phyloP scores from a whole-genome alignment of 179 eudicot species.

The Corrigiola litoralis region DNA sequence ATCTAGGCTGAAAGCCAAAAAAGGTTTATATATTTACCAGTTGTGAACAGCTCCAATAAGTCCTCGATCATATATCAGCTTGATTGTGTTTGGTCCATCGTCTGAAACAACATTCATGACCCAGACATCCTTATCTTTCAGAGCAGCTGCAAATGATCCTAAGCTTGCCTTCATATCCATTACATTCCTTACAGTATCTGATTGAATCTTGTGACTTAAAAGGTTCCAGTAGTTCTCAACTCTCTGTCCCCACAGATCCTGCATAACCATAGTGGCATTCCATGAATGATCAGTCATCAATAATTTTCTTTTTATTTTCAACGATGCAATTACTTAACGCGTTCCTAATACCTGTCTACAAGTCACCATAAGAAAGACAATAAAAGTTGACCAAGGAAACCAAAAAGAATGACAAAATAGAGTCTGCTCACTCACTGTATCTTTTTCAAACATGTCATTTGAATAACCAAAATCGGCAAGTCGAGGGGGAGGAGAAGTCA shows the following conservation, averaged over 20 bases:
- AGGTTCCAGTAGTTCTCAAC: conserved; percentile 84
- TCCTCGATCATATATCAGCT: conserved; percentile 85
- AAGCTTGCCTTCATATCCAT: conserved; percentile 98
- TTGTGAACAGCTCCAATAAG: conserved; percentile 78
- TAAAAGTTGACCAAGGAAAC: no score
- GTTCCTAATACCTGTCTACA: no score
- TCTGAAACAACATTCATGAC: conserved; percentile 95
- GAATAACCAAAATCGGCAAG: conserved; percentile 97
- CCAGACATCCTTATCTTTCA: conserved; percentile 90
- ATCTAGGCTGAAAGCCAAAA: background rate
- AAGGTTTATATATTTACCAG: conserved; percentile 47
- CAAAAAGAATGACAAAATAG: background rate
- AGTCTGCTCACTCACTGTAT: conserved; percentile 48
- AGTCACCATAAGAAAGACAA: no score
- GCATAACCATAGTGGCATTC: conserved; percentile 14
- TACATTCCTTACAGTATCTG: conserved; percentile 76
- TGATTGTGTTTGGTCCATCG: conserved; percentile 90
- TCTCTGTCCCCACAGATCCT: conserved; percentile 82
- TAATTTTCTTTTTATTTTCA: no score
- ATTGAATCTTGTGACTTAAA: conserved; percentile 63
- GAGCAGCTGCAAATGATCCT: conserved; percentile 95
- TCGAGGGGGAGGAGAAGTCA: conserved; percentile 89
- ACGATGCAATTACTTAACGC: no score
- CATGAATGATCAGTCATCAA: no score
- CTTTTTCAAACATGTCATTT: conserved; percentile 73